These are phyloP conservation scores for Dicorynia guianensis DNA, from an alignment of 306 rosid species.

Conservation along the genomic window DNA sequence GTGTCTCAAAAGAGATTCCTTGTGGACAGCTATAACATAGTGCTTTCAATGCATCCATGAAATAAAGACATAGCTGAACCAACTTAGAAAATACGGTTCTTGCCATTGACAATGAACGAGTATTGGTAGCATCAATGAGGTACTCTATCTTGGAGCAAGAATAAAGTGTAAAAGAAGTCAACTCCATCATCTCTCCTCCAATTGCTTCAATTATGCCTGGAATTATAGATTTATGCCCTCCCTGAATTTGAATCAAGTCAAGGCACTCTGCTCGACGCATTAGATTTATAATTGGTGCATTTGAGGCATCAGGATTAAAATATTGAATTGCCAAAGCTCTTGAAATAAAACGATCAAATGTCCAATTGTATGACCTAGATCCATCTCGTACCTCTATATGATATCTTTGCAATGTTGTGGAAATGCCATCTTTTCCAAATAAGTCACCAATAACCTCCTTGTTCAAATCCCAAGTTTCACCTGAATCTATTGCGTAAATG, in stretches of 20 bases:
- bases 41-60: not conserved
- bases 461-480: not conserved
- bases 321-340: not conserved
- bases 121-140: not conserved
- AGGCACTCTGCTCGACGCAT: not conserved
- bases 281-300: not conserved
- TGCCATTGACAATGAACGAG: not conserved
- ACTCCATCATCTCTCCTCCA: not conserved
- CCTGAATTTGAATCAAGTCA: too few species aligned
- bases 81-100: not conserved
- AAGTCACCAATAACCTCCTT: not conserved
- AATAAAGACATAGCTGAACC: not conserved
- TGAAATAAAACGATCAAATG: not conserved
- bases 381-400: not conserved
- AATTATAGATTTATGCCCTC: too few species aligned
- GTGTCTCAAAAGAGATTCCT: not conserved
- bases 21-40: not conserved
- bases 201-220: too few species aligned
- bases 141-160: not conserved
- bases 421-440: not conserved
- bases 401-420: not conserved
- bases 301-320: not conserved
- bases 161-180: not conserved
- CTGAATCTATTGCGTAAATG: not conserved
- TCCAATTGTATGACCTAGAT: too few species aligned